Conservation (phyloP, 257 asterid species). For the Perilla frutescens region DNA sequence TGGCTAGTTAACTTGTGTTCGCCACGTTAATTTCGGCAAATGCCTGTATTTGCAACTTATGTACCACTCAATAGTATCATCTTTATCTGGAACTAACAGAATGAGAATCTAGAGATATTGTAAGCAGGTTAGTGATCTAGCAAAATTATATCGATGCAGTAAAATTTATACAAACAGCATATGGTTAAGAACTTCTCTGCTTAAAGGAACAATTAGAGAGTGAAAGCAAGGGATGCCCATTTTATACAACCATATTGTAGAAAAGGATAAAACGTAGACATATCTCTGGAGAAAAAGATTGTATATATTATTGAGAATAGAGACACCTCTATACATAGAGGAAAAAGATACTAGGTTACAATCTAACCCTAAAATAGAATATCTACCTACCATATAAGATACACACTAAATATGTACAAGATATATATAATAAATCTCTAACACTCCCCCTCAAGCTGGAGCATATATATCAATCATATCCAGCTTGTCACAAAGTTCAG, state of each 20-base stretch:
- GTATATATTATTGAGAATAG: too few relatives aligned
- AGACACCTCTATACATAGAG: too few relatives aligned
- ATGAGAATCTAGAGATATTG: neutral
- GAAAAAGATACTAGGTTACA: too few relatives aligned
- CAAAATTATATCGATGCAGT: neutral
- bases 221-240: slow-evolving; percentile 9
- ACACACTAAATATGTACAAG: too few relatives aligned
- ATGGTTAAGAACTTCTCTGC: slow-evolving; percentile 15
- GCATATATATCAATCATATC: too few relatives aligned
- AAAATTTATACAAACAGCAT: neutral
- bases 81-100: neutral
- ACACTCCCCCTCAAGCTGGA: too few relatives aligned
- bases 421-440: too few relatives aligned
- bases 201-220: slow-evolving; percentile 15
- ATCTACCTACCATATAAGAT: too few relatives aligned
- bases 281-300: too few relatives aligned
- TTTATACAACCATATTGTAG: neutral
- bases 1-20: neutral
- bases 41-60: neutral
- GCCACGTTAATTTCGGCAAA: neutral
- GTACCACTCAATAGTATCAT: slow-evolving; percentile 3
- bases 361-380: too few relatives aligned
- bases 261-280: too few relatives aligned
- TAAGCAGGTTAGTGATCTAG: neutral
- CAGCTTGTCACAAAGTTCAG: too few relatives aligned